phyloP scores from a whole-genome alignment of 106 monocot genomes.

The Allium fistulosum region DNA sequence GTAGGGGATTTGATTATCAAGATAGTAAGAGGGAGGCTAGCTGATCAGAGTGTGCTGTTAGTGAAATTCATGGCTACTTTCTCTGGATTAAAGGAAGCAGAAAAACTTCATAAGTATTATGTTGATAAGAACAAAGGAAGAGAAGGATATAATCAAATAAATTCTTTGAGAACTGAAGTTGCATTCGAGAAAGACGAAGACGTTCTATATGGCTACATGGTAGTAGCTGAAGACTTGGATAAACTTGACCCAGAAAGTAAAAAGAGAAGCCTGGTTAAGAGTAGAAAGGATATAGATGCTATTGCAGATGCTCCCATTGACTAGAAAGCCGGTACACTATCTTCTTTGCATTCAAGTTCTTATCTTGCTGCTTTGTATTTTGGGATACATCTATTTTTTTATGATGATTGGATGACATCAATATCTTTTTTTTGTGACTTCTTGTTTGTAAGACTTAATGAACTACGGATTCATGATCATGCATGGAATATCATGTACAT shows the following conservation, averaged over 20 bases:
- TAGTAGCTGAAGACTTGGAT: slow-evolving; percentile 54
- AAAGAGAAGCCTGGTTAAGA: slow-evolving; percentile 53
- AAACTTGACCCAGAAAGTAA: slow-evolving; percentile 49
- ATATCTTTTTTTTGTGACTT: no score
- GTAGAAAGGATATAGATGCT: slow-evolving; percentile 65
- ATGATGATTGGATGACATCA: no score
- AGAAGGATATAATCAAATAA: slow-evolving; percentile 27
- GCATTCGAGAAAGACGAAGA: slow-evolving; percentile 13
- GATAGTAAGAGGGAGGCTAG: slow-evolving; percentile 34
- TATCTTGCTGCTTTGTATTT: no score
- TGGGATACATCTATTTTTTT: no score
- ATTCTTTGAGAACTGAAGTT: not conserved
- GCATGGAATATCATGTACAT: no score
- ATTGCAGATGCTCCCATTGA: slow-evolving; percentile 48
- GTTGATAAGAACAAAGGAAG: slow-evolving; percentile 29
- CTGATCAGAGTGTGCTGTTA: slow-evolving; percentile 38
- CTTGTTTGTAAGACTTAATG: no score
- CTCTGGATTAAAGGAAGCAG: slow-evolving; percentile 65
- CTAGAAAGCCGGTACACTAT: not conserved
- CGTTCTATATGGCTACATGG: slow-evolving; percentile 58
- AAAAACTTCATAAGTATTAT: slow-evolving; percentile 49
- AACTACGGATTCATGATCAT: no score
- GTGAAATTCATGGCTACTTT: slow-evolving; percentile 70
- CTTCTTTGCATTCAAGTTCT: no score
- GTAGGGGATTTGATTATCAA: slow-evolving; percentile 31